Percentiles rank a stretch among this genome's conserved stretches.
These are phyloP conservation scores for Collariella sp. DNA, from an alignment of 495 filamentous ascomycete species.

Conservation along the genomic window DNA sequence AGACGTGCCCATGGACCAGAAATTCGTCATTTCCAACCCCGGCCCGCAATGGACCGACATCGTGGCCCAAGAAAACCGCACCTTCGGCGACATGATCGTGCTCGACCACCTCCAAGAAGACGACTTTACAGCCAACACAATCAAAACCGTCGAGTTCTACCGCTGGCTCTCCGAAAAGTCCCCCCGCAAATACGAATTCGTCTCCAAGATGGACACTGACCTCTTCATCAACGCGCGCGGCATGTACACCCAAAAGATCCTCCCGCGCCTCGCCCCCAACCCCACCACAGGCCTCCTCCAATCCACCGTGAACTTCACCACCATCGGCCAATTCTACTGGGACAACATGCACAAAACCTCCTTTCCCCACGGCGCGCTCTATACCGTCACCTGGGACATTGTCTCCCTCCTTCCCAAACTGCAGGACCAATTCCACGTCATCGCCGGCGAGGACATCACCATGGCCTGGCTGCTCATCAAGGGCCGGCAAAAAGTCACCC, in stretches of 20 bases:
- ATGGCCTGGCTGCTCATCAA: conserved; percentile 8
- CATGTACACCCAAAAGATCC: neutral
- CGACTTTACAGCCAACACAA: conserved; percentile 3
- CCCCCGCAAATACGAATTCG: conserved; percentile 2
- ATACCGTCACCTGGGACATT: conserved; percentile 3
- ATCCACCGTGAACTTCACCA: conserved; percentile 1
- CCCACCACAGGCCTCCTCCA: neutral
- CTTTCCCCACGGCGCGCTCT: conserved; percentile 3
- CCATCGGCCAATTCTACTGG: conserved; percentile 6
- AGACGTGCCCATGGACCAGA: conserved; percentile 2
- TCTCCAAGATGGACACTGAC: conserved; percentile 8
- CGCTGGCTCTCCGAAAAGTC: neutral
- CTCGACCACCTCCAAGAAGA: conserved; percentile 4
- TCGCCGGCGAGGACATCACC: conserved; percentile 5
- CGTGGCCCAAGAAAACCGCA: neutral
- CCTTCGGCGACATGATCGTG: conserved; percentile 5
- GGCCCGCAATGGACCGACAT: neutral
- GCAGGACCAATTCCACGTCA: neutral
- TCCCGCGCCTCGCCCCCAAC: neutral
- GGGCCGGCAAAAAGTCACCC: conserved; percentile 1
- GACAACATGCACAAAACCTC: neutral
- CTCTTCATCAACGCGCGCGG: neutral
- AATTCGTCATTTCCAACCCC: conserved; percentile 6
- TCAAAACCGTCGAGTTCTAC: conserved; percentile 1
- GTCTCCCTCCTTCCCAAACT: neutral